Evolutionary conservation across 805 yeast genomes (phyloP).

Genomic region (Yamadazyma ubonensis): DNA sequence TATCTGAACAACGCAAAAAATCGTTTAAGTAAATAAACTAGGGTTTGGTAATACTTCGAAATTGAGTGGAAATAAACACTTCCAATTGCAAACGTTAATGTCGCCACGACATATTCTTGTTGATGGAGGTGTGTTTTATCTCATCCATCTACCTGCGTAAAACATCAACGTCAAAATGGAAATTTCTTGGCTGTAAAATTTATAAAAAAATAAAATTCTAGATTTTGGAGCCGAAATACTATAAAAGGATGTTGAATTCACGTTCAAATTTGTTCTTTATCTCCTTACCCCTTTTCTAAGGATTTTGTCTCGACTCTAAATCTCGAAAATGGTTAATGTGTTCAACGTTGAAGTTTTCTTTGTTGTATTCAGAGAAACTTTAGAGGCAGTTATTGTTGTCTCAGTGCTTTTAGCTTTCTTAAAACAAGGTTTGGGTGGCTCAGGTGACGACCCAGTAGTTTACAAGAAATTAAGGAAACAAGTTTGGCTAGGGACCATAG

Average conservation of each 20-base stretch:
- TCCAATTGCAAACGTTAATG: no score
- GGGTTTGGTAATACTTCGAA: no score
- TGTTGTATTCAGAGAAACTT: slow-evolving; percentile 87
- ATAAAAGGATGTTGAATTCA: background rate
- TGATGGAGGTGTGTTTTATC: no score
- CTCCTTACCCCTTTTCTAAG: slow-evolving; percentile 2
- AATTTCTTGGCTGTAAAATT: background rate
- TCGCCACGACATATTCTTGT: no score
- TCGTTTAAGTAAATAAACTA: no score
- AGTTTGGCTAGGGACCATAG: slow-evolving; percentile 79
- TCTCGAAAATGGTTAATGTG: slow-evolving; percentile 35
- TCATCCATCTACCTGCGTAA: slow-evolving; percentile 1
- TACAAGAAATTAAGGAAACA: slow-evolving; percentile 68
- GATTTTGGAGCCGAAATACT: background rate
- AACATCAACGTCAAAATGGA: background rate
- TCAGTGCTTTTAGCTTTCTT: slow-evolving; percentile 90
- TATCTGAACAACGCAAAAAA: no score
- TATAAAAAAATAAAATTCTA: background rate
- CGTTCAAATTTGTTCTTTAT: background rate
- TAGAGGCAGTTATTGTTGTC: slow-evolving; percentile 89
- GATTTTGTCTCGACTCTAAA: slow-evolving; percentile 3
- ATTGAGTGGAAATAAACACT: no score
- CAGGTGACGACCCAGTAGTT: slow-evolving; percentile 48
- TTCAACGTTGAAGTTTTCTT: slow-evolving; percentile 78
- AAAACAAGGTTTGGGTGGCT: slow-evolving; percentile 77